Base-by-base conservation (phyloP, 2,329 filamentous ascomycete species). In the Didymella pinodella region DNA sequence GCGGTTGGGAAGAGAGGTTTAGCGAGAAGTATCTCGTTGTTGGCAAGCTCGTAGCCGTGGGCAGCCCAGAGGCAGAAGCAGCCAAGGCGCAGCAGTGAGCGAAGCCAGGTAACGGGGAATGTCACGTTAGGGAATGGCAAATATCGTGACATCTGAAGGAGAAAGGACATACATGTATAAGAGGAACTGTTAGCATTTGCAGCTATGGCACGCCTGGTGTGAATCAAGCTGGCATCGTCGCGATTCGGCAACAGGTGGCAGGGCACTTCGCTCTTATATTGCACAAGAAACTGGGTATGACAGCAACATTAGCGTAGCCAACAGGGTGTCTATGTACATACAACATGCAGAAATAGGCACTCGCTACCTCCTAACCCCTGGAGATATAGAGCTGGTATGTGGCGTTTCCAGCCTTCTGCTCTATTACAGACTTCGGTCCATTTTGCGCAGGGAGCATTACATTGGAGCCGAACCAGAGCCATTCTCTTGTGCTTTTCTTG, bases 21-120 rank as follows among this genome's bases (percentile, higher is more conserved):
- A 80, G 85, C 61, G 91, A 94, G 78, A 98, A 99, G 84, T 99
- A 99, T 78, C 81, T 97, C 25, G 87, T 98, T n/a, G 92, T 99
- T 14, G 95, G 95, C 20, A 90, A 87, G 79, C 79, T 99, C 71
- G 90, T 97, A 53, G 82, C 87, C 47, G 86, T 86, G 61, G 84
- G 85, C 12, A 80, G 80, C 64, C 81, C 86, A 7, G 82, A 84
- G 64, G 80, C 78, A 3, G 80, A 83, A 70, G 76, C 80, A 63
- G 75, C 72, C 10, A 69, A 71, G 50, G 66, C 68, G 18, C 65
- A 68, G 14, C 54, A 59, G 41, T 63, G 48, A 56, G 44, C 6
- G 22, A n/a, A 25, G 16, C 3, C n/a, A 1, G 6, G 8, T 29
- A 20, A 12, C 10, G n/a, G 31, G 14, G 2, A 1, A 25, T 25